Base-by-base conservation (phyloP, 306 rosid species). In the Glycine latifolia region DNA sequence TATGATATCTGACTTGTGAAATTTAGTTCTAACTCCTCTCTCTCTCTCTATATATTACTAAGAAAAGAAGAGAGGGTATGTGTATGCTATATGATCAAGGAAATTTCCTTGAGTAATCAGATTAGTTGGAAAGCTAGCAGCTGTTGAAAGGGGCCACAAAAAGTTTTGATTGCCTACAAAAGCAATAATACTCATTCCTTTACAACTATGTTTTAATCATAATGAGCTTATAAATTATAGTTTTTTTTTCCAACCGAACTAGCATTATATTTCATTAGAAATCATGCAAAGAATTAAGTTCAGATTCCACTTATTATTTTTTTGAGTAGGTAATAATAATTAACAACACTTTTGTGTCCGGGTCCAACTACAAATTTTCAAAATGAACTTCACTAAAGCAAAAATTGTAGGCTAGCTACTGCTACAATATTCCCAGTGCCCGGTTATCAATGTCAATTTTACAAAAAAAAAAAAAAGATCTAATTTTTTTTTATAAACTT, bases 201-300 rank as follows among this genome's bases (percentile, higher is more conserved):
- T 92, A 89, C 93, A 92, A 90, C 91, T 80, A 85, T 85, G 94
- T 85, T 82, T 81, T 85, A 87, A 87, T 80, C 54, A 87, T 83
- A 81, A 78, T 73, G 39, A 73, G 56, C 59, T 67, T 76, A 58
- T 72, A 74, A 71, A 65, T 37, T 73, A 66, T 67, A 67, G 14
- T 53, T 71, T 82, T 69, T 20, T 20, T 81, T 47, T 85, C 85
- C 82, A 79, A 78, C 84, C 68, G 67, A 85, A 60, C 84, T 47
- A 9, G 67, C 79, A 78, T 63, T 26, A 26, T 26, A 26, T 26
- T 26, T 84, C 81, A 77, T 79, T 83, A 67, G 75, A 68, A 84
- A 86, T 81, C 79, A 86, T 86, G 89, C 87, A 76, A 62, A 41
- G 61, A 75, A 71, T 77, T 82, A 80, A 49, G 80, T 67, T 52